These are phyloP conservation scores for Lepidium sativum DNA, from an alignment of 345 rosid species.

Conservation along the genomic window DNA sequence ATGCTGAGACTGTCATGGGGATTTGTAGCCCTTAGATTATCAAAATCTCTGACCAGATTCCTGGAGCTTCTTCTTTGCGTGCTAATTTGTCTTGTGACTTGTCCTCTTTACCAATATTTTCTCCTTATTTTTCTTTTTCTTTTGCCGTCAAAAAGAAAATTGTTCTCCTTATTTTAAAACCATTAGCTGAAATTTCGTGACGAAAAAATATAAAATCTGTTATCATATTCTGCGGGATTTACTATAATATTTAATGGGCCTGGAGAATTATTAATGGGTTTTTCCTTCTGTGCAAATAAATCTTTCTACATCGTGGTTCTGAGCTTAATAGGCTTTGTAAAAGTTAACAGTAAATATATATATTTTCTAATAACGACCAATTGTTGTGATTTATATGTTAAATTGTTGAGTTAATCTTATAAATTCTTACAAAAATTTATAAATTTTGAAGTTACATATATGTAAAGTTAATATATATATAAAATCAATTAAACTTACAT, in stretches of 20 bases:
- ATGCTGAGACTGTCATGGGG: conserved; percentile 48
- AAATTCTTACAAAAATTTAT: too few relatives aligned
- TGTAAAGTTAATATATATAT: too few relatives aligned
- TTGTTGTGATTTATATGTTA: too few relatives aligned
- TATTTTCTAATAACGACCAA: too few relatives aligned
- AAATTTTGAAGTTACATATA: too few relatives aligned
- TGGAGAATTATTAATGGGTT: not conserved
- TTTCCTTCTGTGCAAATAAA: not conserved
- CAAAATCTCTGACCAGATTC: conserved; percentile 1
- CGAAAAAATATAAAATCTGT: not conserved
- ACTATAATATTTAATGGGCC: not conserved
- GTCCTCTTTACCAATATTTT: not conserved
- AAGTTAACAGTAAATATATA: too few relatives aligned
- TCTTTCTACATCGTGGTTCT: not conserved
- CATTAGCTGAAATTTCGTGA: not conserved
- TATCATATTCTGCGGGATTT: not conserved
- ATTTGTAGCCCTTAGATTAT: not conserved
- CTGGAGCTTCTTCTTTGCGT: conserved; percentile 9
- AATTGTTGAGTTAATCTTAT: too few relatives aligned
- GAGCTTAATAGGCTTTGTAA: not conserved
- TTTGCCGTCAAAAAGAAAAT: too few relatives aligned
- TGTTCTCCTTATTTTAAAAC: not conserved
- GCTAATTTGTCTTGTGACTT: conserved; percentile 7
- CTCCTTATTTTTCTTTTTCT: too few relatives aligned
- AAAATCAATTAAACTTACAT: too few relatives aligned